Evolutionary conservation across 1,284 basidiomycete genomes (phyloP), one percentile per base, ranked within the genome.

Genomic region (Cryptococcus depauperatus): DNA sequence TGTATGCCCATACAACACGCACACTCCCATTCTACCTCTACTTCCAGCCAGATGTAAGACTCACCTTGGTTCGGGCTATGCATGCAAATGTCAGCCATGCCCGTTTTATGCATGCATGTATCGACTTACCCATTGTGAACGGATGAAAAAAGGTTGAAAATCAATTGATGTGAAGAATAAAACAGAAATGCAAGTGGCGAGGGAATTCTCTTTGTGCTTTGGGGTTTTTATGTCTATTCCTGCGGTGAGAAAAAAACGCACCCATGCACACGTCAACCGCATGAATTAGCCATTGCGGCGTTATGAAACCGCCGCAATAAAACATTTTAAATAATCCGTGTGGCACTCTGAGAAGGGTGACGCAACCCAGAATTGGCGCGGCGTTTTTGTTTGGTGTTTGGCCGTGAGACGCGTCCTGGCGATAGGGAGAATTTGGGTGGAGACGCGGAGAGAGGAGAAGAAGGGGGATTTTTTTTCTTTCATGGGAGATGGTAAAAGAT

Each of bases 11-110:
- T n/a, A n/a, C n/a, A n/a, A n/a, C n/a, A n/a, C n/a, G n/a, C n/a
- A n/a, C n/a, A n/a, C 38, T 48, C 33, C 27, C 29, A 11, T 30
- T 38, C 38, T 19, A 26, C 21, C 27, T 38, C 10, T 21, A 10
- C 28, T 34, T 32, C 16, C 18, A 45, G 9, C 23, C 41, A 33
- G n/a, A n/a, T 21, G 34, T 16, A 35, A 13, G 23, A 51, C 58
- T 57, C 42, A 62, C 59, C 58, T 62, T 62, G 38, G 59, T 62
- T 48, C 59, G 58, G 45, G 59, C 59, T 62, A 39, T 50, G 37
- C 19, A 49, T 49, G 47, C 43, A 49, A 44, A 30, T 14, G 44
- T 46, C 32, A 46, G 44, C 44, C 3, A 18, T 37, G 29, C 19
- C 5, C 33, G 34, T 13, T 13, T 3, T 13, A 16, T 14, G 26